These are phyloP conservation scores for Magnusiomyces suaveolens DNA, from an alignment of 1,139 yeast species.

Conservation along the genomic window DNA sequence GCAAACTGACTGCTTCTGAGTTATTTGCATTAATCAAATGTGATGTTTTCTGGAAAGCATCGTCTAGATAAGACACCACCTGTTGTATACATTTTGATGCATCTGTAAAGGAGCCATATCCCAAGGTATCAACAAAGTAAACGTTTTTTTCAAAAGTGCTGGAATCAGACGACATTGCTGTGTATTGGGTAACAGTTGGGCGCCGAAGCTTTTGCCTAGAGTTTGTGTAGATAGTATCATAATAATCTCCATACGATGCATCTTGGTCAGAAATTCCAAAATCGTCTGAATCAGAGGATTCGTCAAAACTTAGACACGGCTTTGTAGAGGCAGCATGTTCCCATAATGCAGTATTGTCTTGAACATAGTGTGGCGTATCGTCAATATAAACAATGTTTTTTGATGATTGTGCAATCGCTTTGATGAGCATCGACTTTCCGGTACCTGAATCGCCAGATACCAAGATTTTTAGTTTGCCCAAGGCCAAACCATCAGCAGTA, in stretches of 20 bases:
- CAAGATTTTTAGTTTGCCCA: slow-evolving; percentile 10
- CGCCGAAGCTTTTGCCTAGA: slow-evolving; percentile 14
- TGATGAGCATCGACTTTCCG: slow-evolving; percentile 25
- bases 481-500: slow-evolving; percentile 6
- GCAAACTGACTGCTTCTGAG: slow-evolving; percentile 19
- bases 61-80: slow-evolving; percentile 23
- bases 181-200: slow-evolving; percentile 18
- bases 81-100: slow-evolving; percentile 17
- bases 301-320: slow-evolving; percentile 9
- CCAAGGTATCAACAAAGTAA: slow-evolving; percentile 24
- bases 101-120: slow-evolving; percentile 19
- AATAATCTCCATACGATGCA: background rate
- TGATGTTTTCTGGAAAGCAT: slow-evolving; percentile 24
- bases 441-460: slow-evolving; percentile 20
- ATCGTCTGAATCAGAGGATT: slow-evolving; percentile 17
- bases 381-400: slow-evolving; percentile 25
- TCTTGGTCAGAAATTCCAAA: slow-evolving; percentile 2
- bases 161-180: slow-evolving; percentile 17
- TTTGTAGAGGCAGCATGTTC: background rate
- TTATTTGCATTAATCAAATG: slow-evolving; percentile 23
- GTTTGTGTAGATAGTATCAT: background rate
- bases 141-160: slow-evolving; percentile 23
- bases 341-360: background rate
- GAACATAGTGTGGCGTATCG: slow-evolving; percentile 11
- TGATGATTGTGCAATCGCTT: slow-evolving; percentile 20